Percentiles rank a stretch among this genome's conserved stretches.
phyloP scores from a whole-genome alignment of 176 grass and related monocot species.

The Olyra latifolia region DNA sequence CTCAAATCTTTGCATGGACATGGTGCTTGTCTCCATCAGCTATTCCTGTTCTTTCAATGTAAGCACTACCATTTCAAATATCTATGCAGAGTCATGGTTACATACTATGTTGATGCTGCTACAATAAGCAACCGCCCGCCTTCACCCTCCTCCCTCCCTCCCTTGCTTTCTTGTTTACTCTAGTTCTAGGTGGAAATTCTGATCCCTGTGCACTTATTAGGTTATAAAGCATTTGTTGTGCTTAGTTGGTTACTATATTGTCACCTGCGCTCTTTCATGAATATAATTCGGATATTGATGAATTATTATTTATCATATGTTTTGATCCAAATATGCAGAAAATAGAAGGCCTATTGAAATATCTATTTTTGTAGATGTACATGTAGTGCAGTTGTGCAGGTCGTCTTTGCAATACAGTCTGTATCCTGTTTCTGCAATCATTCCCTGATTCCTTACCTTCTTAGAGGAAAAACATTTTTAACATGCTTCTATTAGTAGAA shows the following conservation, averaged over 20 bases:
- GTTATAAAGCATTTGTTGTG: background rate
- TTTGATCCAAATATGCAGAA: background rate
- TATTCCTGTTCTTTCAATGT: constrained; percentile 99
- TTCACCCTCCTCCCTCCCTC: background rate
- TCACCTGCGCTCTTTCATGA: background rate
- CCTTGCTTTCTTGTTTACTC: background rate
- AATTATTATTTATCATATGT: background rate
- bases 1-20: constrained; percentile 54
- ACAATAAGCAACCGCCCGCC: background rate
- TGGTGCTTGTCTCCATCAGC: constrained; percentile 55
- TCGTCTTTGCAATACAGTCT: background rate
- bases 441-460: background rate
- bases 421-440: background rate
- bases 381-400: background rate
- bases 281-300: background rate
- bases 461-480: background rate
- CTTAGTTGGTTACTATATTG: background rate
- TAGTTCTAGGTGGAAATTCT: background rate
- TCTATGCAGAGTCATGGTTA: background rate
- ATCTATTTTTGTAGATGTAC: background rate
- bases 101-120: background rate
- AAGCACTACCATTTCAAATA: constrained; percentile 42
- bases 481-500: constrained; percentile 7
- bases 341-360: background rate
- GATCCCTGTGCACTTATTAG: background rate